Conservation (phyloP, 257 asterid genomes). For the Forsythia viridissima region DNA sequence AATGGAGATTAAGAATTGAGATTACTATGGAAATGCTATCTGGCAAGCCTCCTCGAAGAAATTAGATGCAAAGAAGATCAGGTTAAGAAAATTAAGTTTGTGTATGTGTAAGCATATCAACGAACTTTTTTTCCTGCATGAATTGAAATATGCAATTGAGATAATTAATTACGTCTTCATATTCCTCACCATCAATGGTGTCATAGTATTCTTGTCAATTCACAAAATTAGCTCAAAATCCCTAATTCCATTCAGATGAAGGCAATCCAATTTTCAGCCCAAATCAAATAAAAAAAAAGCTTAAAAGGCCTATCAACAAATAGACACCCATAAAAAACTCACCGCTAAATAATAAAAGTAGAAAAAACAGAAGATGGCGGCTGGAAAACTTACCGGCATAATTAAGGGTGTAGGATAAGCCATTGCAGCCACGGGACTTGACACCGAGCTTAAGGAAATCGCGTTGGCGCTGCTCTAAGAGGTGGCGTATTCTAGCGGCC, state of each 20-base stretch:
- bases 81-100: neutral
- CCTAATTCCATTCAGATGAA: neutral
- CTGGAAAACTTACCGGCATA: slow-evolving; percentile 58
- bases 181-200: neutral
- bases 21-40: neutral
- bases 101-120: neutral
- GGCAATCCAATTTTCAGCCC: neutral
- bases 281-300: neutral
- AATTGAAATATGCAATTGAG: neutral
- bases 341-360: neutral
- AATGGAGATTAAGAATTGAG: neutral
- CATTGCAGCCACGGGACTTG: slow-evolving; percentile 98
- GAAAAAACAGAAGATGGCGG: neutral
- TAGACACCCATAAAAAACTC: neutral
- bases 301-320: neutral
- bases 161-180: neutral
- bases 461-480: slow-evolving; percentile 80
- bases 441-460: slow-evolving; percentile 93
- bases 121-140: neutral
- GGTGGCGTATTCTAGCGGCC: slow-evolving; percentile 72
- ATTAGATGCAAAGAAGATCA: neutral
- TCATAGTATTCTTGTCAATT: neutral
- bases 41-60: neutral
- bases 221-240: neutral
- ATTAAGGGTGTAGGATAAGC: slow-evolving; percentile 96